These are phyloP conservation scores for Auriscalpium orientale DNA, from an alignment of 768 basidiomycete genomes.

Conservation along the genomic window DNA sequence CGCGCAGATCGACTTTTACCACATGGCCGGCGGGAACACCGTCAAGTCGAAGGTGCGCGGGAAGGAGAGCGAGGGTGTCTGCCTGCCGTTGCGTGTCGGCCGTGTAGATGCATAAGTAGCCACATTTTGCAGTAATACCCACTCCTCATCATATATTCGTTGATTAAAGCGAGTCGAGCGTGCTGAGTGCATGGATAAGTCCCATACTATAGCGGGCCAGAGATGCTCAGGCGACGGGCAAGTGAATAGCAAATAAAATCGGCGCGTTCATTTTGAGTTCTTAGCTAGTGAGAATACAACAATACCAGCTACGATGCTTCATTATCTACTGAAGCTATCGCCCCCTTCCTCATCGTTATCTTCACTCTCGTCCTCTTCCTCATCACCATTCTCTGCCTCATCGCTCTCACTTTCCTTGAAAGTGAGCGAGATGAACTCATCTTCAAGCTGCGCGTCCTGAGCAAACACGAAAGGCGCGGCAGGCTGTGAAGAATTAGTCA, in stretches of 20 bases:
- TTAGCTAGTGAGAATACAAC: no score
- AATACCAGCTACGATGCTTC: background rate
- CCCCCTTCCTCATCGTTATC: conserved; percentile 23
- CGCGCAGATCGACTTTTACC: conserved; percentile 10
- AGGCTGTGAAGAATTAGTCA: conserved; percentile 22
- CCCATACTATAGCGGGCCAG: no score
- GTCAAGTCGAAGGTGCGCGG: conserved; percentile 14
- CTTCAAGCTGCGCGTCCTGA: conserved; percentile 65
- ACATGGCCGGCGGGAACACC: conserved; percentile 11
- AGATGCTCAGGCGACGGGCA: no score
- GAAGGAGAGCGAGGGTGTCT: conserved; percentile 10
- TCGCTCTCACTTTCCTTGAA: conserved; percentile 30
- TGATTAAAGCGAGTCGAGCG: no score
- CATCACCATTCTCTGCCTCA: conserved; percentile 19
- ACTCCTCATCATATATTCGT: no score
- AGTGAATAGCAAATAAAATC: no score
- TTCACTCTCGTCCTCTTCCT: conserved; percentile 25
- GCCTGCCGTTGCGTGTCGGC: conserved; percentile 4
- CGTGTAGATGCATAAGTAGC: background rate
- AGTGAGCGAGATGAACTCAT: conserved; percentile 64
- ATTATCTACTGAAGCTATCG: conserved; percentile 19
- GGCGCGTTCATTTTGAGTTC: no score
- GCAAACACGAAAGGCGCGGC: conserved; percentile 31
- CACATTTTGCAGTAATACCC: no score
- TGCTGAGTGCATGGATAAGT: no score